Evolutionary conservation across 2,329 filamentous ascomycete species (phyloP), one percentile per base, ranked within the genome.

Genomic region (Colletotrichum higginsianum): DNA sequence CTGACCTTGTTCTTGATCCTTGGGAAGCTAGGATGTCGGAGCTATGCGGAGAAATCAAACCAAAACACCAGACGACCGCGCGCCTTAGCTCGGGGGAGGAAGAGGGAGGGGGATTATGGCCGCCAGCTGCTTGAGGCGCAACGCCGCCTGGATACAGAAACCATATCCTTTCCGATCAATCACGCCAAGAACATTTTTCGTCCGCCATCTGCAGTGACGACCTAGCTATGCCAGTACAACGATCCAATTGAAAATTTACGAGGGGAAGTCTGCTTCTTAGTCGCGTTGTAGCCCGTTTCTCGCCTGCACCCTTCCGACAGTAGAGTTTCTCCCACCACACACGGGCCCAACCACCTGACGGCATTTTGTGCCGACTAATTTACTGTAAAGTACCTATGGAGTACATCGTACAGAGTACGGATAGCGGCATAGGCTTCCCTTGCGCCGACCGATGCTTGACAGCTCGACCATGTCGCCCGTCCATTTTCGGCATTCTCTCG

Each of bases 281-380:
- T 53, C 53, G 49, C 53, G 53, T 15, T 23, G 46, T 23, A 18
- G 47, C 15, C 42, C 16, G n/a, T 15, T 35, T 40, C 16, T 38
- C 40, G 44, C 13, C 56, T 21, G 7, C 23, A 35, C 47, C 38
- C 47, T 23, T 55, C 12, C 55, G 26, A 42, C 40, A 21, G 38
- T 26, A 18, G 49, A 61, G 53, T 67, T 61, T 71, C 47, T 50
- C 35, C 55, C 42, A 52, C 42, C n/a, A 23, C 68, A 23, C 26
- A 56, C 38, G 38, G 46, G 63, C 68, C 35, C 44, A 58, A 62
- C 57, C 44, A 23, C 44, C 64, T 44, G 42, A 44, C 64, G 64
- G 68, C 64, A 71, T 53, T 15, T 62, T 68, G 58, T 71, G 68
- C 64, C 68, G 57, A 68, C 44, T 52, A n/a, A 57, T 71, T 38